Percentiles rank a stretch among this genome's conserved stretches.
Conservation (phyloP, 2,329 filamentous ascomycete species). For the Xylaria sp. region DNA sequence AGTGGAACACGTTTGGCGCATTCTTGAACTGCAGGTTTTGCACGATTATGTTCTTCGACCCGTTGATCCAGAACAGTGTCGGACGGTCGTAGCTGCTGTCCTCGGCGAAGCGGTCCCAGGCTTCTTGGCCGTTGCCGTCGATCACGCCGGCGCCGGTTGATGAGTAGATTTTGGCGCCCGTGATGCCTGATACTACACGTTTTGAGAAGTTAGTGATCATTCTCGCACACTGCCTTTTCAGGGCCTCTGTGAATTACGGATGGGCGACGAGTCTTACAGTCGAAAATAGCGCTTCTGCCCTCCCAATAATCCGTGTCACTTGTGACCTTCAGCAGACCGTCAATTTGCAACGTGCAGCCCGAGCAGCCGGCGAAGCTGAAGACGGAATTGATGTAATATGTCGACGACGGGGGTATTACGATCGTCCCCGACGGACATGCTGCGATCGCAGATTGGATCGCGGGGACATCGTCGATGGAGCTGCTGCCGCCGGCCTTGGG, state of each 20-base stretch:
- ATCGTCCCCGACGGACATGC: conserved; percentile 34
- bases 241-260: not conserved
- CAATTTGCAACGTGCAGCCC: conserved; percentile 32
- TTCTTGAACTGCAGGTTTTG: conserved; percentile 32
- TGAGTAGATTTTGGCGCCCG: conserved; percentile 32
- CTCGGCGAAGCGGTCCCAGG: conserved; percentile 32
- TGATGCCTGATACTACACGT: conserved; percentile 28
- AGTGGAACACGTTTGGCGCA: conserved; percentile 36
- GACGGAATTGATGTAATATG: conserved; percentile 34
- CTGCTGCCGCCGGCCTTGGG: conserved; percentile 29
- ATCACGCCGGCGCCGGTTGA: conserved; percentile 32
- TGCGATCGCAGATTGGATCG: conserved; percentile 32
- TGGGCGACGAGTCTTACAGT: conserved; percentile 19
- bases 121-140: conserved; percentile 34
- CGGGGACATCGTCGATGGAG: conserved; percentile 34
- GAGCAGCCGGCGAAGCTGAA: conserved; percentile 33
- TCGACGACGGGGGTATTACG: conserved; percentile 28
- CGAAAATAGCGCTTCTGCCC: conserved; percentile 27
- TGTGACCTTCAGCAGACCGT: conserved; percentile 29
- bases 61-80: conserved; percentile 32
- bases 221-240: not conserved
- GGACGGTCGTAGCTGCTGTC: conserved; percentile 29
- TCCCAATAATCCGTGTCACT: conserved; percentile 35
- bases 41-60: conserved; percentile 16
- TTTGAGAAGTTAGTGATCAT: not conserved